A percentile compares a stretch with the other conserved stretches of the same genome.
Evolutionary conservation across 352 stramenopile genomes (phyloP).

Genomic region (Globisporangium canariense): DNA sequence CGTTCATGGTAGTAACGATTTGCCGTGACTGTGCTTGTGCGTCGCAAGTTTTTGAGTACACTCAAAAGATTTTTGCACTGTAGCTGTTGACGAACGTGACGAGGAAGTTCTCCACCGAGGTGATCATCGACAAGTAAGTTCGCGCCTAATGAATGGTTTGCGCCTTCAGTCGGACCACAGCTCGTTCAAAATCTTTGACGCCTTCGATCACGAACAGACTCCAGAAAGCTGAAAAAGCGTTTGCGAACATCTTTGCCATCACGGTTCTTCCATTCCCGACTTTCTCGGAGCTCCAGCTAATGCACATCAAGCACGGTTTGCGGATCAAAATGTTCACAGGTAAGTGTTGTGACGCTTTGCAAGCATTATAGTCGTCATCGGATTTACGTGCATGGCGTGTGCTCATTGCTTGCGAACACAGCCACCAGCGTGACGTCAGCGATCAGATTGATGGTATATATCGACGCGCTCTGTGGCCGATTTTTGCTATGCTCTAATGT

Average conservation of each 20-base stretch:
- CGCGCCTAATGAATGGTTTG: not conserved
- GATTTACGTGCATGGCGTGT: not conserved
- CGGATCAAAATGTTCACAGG: conserved; percentile 48
- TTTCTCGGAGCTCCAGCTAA: conserved; percentile 42
- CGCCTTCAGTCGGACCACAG: no score
- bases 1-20: conserved; percentile 54
- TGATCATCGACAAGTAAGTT: conserved; percentile 43
- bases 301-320: conserved; percentile 35
- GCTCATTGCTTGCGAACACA: not conserved
- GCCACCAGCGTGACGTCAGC: conserved; percentile 24
- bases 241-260: conserved; percentile 53
- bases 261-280: conserved; percentile 40
- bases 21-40: not conserved
- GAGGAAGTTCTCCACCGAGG: conserved; percentile 36
- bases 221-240: conserved; percentile 55
- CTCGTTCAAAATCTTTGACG: not conserved
- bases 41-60: not conserved
- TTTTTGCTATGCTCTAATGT: no score
- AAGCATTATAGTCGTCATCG: not conserved
- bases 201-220: conserved; percentile 23
- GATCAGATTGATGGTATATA: conserved; percentile 47
- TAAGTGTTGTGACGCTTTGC: conserved; percentile 2
- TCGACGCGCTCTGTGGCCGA: not conserved
- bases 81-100: conserved; percentile 18
- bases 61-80: not conserved